These are phyloP conservation scores for Penicillium longicatenatum DNA, from an alignment of 495 filamentous ascomycete species.

Conservation along the genomic window DNA sequence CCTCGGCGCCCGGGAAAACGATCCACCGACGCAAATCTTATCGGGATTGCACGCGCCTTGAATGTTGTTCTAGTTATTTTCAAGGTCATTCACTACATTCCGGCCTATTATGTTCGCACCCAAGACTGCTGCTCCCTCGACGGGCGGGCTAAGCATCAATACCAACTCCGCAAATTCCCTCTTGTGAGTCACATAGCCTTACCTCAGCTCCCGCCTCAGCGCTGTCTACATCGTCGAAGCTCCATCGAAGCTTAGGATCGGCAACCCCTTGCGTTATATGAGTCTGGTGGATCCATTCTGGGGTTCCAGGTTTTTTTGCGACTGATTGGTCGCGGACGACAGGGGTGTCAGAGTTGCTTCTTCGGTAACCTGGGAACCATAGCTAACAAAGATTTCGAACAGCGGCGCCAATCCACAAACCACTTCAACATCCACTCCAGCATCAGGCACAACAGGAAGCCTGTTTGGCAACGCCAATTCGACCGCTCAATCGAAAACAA, in stretches of 20 bases:
- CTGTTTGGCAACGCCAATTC: constrained; percentile 42
- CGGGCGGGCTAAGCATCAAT: constrained; percentile 71
- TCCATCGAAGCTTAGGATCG: constrained; percentile 2
- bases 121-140: constrained; percentile 56
- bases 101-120: constrained; percentile 51
- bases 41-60: constrained; percentile 11
- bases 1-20: constrained; percentile 20
- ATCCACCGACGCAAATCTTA: constrained; percentile 30
- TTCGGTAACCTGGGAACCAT: background rate
- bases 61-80: constrained; percentile 9
- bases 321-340: background rate
- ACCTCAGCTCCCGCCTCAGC: background rate
- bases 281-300: background rate
- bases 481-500: constrained; percentile 38
- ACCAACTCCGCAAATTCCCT: constrained; percentile 73
- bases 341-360: background rate
- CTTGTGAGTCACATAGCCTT: constrained; percentile 55
- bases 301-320: background rate
- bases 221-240: background rate
- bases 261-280: constrained; percentile 9
- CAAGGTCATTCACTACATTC: constrained; percentile 11
- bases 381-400: constrained; percentile 2
- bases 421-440: constrained; percentile 31
- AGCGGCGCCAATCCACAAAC: constrained; percentile 26
- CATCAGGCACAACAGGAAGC: constrained; percentile 30